phyloP scores from a whole-genome alignment of 768 basidiomycete genomes.

The Amanita muscaria region DNA sequence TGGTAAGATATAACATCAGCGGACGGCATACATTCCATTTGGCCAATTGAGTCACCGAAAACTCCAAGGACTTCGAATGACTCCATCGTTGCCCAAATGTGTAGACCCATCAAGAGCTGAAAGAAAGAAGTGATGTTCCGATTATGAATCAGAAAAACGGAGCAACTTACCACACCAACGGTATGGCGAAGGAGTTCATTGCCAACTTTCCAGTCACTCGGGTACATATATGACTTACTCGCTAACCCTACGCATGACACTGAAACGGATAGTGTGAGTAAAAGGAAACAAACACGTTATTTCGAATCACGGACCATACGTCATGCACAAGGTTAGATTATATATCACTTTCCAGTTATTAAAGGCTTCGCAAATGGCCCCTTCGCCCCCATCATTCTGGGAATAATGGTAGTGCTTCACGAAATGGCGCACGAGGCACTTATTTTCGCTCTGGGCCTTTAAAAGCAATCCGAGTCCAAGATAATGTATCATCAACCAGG shows the following conservation, averaged over 20 bases:
- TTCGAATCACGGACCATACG: constrained; percentile 55
- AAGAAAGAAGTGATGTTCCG: background rate
- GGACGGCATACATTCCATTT: background rate
- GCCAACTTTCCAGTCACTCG: constrained; percentile 80
- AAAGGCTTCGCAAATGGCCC: constrained; percentile 90
- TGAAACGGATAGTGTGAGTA: constrained; percentile 20
- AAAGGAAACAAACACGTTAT: constrained; percentile 3
- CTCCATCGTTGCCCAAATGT: constrained; percentile 86
- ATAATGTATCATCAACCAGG: constrained; percentile 84
- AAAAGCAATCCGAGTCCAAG: constrained; percentile 81
- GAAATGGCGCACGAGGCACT: constrained; percentile 90
- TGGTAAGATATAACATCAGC: constrained; percentile 19
- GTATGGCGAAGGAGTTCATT: constrained; percentile 84
- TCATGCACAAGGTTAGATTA: constrained; percentile 92
- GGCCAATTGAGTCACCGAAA: constrained; percentile 49
- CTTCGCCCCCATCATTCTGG: constrained; percentile 53
- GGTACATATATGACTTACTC: constrained; percentile 84
- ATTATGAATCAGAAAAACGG: background rate
- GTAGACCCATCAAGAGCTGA: constrained; percentile 76
- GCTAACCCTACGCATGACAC: constrained; percentile 81
- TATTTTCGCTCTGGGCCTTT: constrained; percentile 74
- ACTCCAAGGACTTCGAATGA: constrained; percentile 90
- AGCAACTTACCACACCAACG: constrained; percentile 61
- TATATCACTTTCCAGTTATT: constrained; percentile 91
- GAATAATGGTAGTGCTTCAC: constrained; percentile 92